Evolutionary conservation across 2,329 filamentous ascomycete species (phyloP).

Genomic region (Byssothecium circinans): DNA sequence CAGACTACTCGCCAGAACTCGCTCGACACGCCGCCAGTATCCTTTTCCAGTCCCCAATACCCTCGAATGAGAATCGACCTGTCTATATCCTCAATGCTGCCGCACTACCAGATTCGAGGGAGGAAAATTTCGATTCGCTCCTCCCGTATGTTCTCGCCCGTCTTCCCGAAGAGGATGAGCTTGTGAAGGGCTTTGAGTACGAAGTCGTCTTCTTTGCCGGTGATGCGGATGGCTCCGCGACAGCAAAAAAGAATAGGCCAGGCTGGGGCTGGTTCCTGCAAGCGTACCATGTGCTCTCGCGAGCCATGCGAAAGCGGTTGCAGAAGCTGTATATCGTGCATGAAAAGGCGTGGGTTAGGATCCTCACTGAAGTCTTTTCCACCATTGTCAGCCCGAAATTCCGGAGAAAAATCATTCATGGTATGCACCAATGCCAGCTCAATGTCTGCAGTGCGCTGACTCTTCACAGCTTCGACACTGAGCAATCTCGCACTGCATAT

Average conservation of each 20-base stretch:
- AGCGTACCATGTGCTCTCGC: slow-evolving; percentile 58
- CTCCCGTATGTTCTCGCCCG: slow-evolving; percentile 59
- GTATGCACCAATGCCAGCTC: slow-evolving; percentile 31
- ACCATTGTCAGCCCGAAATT: slow-evolving; percentile 61
- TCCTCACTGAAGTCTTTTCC: slow-evolving; percentile 59
- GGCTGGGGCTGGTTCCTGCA: slow-evolving; percentile 61
- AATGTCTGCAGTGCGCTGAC: slow-evolving; percentile 13
- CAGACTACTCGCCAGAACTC: slow-evolving; percentile 52
- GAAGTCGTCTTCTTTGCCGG: slow-evolving; percentile 61
- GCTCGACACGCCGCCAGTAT: slow-evolving; percentile 56
- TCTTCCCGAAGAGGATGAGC: slow-evolving; percentile 58
- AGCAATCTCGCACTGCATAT: slow-evolving; percentile 54
- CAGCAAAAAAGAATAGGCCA: slow-evolving; percentile 52
- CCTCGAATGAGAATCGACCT: slow-evolving; percentile 53
- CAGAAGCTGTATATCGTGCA: slow-evolving; percentile 61
- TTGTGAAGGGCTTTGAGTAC: slow-evolving; percentile 57
- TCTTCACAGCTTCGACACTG: slow-evolving; percentile 51
- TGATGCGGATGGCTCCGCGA: slow-evolving; percentile 50
- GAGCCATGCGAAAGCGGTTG: slow-evolving; percentile 58
- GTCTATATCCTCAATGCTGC: slow-evolving; percentile 59
- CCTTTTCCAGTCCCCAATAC: slow-evolving; percentile 56
- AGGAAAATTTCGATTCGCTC: slow-evolving; percentile 57
- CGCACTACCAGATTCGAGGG: slow-evolving; percentile 57
- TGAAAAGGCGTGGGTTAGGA: slow-evolving; percentile 59
- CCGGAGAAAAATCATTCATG: slow-evolving; percentile 59